Conservation (phyloP, 2,329 filamentous ascomycete species). For the Sarocladium kiliense region DNA sequence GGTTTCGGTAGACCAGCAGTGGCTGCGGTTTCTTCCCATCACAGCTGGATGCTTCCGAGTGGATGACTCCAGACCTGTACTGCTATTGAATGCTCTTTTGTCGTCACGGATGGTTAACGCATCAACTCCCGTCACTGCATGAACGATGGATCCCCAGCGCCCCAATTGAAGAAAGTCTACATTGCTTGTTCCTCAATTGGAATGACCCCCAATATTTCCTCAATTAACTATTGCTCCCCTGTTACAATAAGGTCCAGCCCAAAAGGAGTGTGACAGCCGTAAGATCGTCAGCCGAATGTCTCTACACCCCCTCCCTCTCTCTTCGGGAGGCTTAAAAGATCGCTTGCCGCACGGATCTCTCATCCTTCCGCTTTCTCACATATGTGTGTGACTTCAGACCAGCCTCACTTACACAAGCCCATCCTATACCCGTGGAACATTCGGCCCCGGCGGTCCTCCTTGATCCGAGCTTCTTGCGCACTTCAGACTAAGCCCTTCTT, state of each 20-base stretch:
- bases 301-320: background rate
- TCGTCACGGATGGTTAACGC: background rate
- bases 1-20: background rate
- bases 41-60: no score
- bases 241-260: background rate
- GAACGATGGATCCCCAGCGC: background rate
- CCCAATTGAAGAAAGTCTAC: background rate
- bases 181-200: constrained; percentile 8
- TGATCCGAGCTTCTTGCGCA: background rate
- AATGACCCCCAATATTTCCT: background rate
- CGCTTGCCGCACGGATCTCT: constrained; percentile 2
- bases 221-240: background rate
- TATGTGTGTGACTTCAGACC: background rate
- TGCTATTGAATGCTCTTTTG: background rate
- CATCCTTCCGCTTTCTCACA: background rate
- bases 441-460: background rate
- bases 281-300: background rate
- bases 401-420: constrained; percentile 1
- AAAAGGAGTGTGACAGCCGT: background rate
- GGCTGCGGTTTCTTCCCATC: background rate
- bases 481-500: background rate
- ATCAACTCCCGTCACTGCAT: background rate
- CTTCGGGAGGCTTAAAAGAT: constrained; percentile 5
- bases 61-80: no score
- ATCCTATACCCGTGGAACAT: background rate